Percentiles rank a stretch among this genome's conserved stretches.
Evolutionary conservation across 495 filamentous ascomycete species (phyloP).

Genomic region (Lasiosphaeria ovina): DNA sequence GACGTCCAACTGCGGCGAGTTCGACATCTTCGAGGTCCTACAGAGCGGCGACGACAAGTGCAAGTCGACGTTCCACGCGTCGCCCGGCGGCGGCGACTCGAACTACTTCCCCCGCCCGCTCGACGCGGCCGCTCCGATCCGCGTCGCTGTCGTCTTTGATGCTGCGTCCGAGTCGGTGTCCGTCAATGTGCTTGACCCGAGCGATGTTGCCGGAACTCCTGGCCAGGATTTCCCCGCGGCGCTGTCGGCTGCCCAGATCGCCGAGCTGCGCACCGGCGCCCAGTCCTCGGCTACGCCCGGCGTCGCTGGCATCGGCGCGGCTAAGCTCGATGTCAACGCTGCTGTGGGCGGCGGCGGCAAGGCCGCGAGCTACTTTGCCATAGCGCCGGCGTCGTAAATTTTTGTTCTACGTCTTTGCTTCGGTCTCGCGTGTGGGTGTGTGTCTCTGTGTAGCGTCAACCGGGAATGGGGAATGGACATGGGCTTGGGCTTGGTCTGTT

Average conservation of each 20-base stretch:
- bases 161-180: constrained; percentile 25
- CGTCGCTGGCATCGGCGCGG: too few relatives aligned
- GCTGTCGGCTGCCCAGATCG: neutral
- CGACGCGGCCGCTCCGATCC: constrained; percentile 40
- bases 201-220: neutral
- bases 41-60: constrained; percentile 42
- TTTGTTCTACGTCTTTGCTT: too few relatives aligned
- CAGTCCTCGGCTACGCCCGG: neutral
- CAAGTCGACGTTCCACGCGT: constrained; percentile 62
- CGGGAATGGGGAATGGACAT: too few relatives aligned
- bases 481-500: too few relatives aligned
- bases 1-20: constrained; percentile 63
- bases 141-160: constrained; percentile 59
- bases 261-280: neutral
- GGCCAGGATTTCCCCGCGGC: neutral
- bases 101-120: constrained; percentile 65
- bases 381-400: too few relatives aligned
- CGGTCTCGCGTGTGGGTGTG: too few relatives aligned
- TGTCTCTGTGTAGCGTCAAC: too few relatives aligned
- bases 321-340: too few relatives aligned
- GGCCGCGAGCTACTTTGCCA: too few relatives aligned
- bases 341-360: too few relatives aligned
- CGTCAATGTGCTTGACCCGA: constrained; percentile 33
- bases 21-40: constrained; percentile 69
- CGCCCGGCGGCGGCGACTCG: constrained; percentile 54